phyloP scores from a whole-genome alignment of 495 filamentous ascomycete species.

The Staphylotrichum tortipilum region DNA sequence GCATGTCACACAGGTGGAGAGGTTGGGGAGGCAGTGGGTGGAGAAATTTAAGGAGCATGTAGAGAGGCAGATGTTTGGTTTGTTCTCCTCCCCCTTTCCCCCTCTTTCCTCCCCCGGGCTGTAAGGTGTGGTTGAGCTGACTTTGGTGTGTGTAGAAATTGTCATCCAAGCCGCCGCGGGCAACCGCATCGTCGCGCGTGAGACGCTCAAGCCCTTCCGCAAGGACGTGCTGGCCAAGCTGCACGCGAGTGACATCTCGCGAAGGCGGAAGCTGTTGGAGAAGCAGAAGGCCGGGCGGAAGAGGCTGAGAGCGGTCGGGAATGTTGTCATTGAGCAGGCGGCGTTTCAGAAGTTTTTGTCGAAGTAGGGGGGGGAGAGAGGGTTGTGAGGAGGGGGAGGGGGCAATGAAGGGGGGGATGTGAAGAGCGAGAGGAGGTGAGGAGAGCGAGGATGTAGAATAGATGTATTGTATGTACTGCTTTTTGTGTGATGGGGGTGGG shows the following conservation, averaged over 20 bases:
- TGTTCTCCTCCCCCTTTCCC: background rate
- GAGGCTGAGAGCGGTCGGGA: slow-evolving; percentile 61
- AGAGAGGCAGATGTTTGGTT: slow-evolving; percentile 77
- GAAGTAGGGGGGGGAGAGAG: slow-evolving; percentile 24
- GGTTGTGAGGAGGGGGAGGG: no score
- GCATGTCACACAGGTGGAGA: slow-evolving; percentile 66
- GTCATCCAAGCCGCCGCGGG: slow-evolving; percentile 89
- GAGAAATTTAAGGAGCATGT: slow-evolving; percentile 96
- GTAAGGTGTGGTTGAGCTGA: no score
- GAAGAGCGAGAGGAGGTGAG: no score
- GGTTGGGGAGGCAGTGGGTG: slow-evolving; percentile 79
- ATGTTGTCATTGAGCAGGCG: slow-evolving; percentile 87
- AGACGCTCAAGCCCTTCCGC: slow-evolving; percentile 92
- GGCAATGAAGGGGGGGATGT: no score
- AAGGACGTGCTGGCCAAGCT: slow-evolving; percentile 92
- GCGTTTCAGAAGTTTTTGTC: slow-evolving; percentile 85
- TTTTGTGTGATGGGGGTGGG: no score
- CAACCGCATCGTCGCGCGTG: slow-evolving; percentile 74
- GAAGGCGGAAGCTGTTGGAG: slow-evolving; percentile 80
- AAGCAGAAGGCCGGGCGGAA: slow-evolving; percentile 97
- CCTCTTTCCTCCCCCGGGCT: no score
- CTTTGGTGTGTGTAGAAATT: no score
- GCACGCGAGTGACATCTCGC: slow-evolving; percentile 78
- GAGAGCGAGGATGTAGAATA: no score
- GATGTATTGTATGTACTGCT: no score